Evolutionary conservation across 169 alveolate genomes (phyloP).

Genomic region (Plasmodium falciparum): DNA sequence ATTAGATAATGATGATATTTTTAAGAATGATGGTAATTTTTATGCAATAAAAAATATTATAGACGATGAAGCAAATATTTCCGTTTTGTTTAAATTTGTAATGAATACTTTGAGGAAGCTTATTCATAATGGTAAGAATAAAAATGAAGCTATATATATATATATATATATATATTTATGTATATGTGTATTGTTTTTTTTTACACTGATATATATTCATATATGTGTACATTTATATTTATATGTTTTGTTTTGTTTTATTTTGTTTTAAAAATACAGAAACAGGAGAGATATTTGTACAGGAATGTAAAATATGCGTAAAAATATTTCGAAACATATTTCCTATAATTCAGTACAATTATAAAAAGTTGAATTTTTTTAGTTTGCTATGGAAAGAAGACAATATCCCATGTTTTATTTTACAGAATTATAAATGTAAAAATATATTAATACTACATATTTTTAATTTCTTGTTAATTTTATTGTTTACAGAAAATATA

Average conservation of each 20-base stretch:
- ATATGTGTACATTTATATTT: background rate
- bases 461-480: constrained; percentile 50
- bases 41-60: constrained; percentile 7
- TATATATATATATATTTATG: background rate
- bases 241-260: background rate
- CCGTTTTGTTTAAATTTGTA: constrained; percentile 34
- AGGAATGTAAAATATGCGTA: constrained; percentile 63
- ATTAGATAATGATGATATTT: constrained; percentile 8
- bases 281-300: constrained; percentile 1
- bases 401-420: background rate
- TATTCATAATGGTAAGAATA: background rate
- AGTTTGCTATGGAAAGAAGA: constrained; percentile 51
- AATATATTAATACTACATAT: constrained; percentile 53
- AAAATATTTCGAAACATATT: constrained; percentile 28
- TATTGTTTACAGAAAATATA: constrained; percentile 55
- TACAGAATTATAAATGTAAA: constrained; percentile 13
- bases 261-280: constrained; percentile 5
- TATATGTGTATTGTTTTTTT: background rate
- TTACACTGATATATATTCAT: background rate
- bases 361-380: constrained; percentile 38
- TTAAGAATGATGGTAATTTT: constrained; percentile 30
- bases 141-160: background rate
- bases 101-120: constrained; percentile 33
- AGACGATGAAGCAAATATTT: constrained; percentile 18
- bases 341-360: constrained; percentile 59